Evolutionary conservation across 73 alveolate species (phyloP), one percentile per base, ranked within the genome.

Genomic region (Breviolum minutum): DNA sequence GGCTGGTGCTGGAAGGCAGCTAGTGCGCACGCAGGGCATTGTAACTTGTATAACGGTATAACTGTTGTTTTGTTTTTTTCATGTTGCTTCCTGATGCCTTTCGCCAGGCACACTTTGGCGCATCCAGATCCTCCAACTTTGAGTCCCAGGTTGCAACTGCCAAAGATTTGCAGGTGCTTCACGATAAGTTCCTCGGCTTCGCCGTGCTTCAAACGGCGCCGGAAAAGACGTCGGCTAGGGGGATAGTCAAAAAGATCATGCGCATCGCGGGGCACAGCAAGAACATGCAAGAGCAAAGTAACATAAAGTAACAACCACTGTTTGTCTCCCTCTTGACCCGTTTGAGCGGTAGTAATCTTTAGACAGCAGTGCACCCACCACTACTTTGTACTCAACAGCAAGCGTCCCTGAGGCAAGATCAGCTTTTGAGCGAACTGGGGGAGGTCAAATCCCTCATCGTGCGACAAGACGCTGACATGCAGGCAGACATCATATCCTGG

Each of bases 351-450:
- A 40, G 54, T 3, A 40, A 40, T 40, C 3, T 0, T 40, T 2
- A 40, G 54, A 3, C 54, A 40, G 54, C 54, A 40, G 54, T 40
- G 54, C 54, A 3, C 54, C 54, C 54, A 40, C 54, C 54, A 40
- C 54, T 40, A 40, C 54, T 40, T 40, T 4, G 77, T 68, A 14
- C 24, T 68, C n/a, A 14, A 17, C n/a, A 68, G 24, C 77, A 14
- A 17, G 17, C n/a, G 24, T 68, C 77, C 40, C 95, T 64, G 68
- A 87, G 95, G 95, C 95, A 87, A 54, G 95, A 87, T 54, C 95
- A 64, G 74, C 62, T 64, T 8, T 24, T 87, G 30, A 82, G 64
- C 30, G 95, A 87, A 83, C 95, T 87, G 19, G 30, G 40, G n/a
- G 83, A 87, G 64, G 64, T 87, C 63, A 69, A 71, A 30, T 1